phyloP scores from a whole-genome alignment of 805 yeast genomes.

The Starmera quercuum region DNA sequence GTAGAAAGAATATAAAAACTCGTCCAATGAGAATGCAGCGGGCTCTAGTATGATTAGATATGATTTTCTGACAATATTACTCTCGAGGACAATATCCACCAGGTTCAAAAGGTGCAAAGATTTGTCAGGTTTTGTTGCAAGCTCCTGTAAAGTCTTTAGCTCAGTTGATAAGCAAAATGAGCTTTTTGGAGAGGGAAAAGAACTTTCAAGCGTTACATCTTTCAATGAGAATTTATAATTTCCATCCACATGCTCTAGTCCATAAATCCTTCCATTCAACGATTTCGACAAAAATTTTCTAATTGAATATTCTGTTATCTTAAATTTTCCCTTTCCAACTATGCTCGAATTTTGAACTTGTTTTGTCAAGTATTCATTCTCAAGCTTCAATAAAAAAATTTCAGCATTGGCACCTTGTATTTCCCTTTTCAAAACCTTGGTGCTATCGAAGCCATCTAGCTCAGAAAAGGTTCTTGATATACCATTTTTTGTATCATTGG shows the following conservation, averaged over 20 bases:
- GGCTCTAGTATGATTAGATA: conserved; percentile 3
- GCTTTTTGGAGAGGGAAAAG: neutral
- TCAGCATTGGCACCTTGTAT: neutral
- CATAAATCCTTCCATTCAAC: neutral
- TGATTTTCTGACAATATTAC: conserved; percentile 3
- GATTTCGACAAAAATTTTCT: neutral
- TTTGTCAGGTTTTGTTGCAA: conserved; percentile 1
- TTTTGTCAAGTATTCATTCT: neutral
- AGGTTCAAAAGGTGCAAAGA: neutral
- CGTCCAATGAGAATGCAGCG: conserved; percentile 2
- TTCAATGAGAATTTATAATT: neutral
- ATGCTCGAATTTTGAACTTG: neutral
- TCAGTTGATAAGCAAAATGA: neutral
- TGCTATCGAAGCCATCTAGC: too few relatives aligned
- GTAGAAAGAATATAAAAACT: neutral
- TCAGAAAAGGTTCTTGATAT: too few relatives aligned
- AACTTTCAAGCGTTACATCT: neutral
- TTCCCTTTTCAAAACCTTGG: conserved; percentile 1
- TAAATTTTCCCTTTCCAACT: neutral
- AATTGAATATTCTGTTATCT: neutral
- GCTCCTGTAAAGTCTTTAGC: conserved; percentile 1
- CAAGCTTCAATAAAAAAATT: neutral
- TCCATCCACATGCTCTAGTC: neutral
- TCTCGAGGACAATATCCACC: neutral
- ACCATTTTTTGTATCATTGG: too few relatives aligned